A percentile compares a stretch with the other conserved stretches of the same genome.
Conservation (phyloP, 2,329 filamentous ascomycete species). For the Botrytis squamosa region DNA sequence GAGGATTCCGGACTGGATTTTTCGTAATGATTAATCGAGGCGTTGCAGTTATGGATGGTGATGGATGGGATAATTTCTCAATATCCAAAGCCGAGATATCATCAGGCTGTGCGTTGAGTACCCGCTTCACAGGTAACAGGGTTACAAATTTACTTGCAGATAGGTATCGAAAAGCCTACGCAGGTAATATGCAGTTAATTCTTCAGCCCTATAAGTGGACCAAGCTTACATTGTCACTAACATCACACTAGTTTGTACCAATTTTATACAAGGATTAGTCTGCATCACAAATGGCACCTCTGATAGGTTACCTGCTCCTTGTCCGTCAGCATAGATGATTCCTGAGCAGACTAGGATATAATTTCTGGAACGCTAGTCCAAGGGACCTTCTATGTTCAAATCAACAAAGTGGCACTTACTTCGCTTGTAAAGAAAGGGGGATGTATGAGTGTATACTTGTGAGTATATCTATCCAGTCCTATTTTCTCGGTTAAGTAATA, state of each 20-base stretch:
- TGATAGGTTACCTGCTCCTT: neutral
- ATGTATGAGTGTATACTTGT: neutral
- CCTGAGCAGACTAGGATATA: neutral
- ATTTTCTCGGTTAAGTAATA: neutral
- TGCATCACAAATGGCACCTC: neutral
- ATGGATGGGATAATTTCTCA: neutral
- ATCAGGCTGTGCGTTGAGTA: neutral
- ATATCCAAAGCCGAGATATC: neutral
- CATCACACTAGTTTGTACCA: neutral
- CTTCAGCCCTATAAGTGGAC: neutral
- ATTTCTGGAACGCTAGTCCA: neutral
- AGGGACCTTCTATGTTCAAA: neutral
- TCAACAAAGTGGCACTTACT: neutral
- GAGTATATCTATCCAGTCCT: fast-evolving
- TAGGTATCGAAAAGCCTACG: neutral
- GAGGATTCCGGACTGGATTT: neutral
- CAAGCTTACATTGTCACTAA: neutral
- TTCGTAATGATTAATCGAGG: neutral
- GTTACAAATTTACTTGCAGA: fast-evolving
- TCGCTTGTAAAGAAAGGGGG: neutral
- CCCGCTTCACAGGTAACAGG: fast-evolving
- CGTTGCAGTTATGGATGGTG: neutral
- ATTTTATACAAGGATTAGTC: neutral
- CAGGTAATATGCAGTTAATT: neutral
- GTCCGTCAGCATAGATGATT: neutral